Conservation (phyloP, 305 asterid genomes). For the Rubia tinctorum region DNA sequence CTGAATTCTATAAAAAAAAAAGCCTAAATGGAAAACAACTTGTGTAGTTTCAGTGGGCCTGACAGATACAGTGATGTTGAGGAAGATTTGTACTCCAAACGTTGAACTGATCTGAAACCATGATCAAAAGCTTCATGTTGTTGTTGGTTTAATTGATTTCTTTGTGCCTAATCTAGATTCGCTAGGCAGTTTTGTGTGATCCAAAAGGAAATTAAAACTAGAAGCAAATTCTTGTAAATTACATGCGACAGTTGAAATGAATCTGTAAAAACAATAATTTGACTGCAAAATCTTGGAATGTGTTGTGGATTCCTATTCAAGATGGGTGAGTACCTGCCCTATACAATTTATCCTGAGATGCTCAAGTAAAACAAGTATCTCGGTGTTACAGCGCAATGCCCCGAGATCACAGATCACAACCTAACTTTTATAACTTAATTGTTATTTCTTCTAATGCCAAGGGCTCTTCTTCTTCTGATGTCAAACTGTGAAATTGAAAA, state of each 20-base stretch:
- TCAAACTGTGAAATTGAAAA: too few relatives aligned
- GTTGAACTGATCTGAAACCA: background rate
- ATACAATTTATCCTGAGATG: slow-evolving; percentile 10
- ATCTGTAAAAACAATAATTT: background rate
- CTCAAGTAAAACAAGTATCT: slow-evolving; percentile 5
- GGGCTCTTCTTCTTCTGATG: slow-evolving; percentile 89
- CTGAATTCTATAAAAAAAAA: too few relatives aligned
- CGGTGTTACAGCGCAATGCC: slow-evolving; percentile 9
- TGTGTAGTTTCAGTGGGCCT: background rate
- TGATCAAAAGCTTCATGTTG: background rate
- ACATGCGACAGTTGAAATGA: background rate
- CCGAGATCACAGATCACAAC: slow-evolving; percentile 14
- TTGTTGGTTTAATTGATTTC: background rate
- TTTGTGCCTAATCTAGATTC: background rate
- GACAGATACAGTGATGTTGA: background rate
- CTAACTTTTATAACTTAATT: background rate
- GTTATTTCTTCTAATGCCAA: slow-evolving; percentile 50
- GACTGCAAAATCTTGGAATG: slow-evolving; percentile 23
- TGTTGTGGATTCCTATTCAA: slow-evolving; percentile 12
- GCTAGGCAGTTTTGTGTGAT: background rate
- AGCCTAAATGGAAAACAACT: background rate
- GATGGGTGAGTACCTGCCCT: slow-evolving; percentile 12
- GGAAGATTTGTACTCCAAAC: background rate
- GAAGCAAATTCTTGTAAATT: background rate
- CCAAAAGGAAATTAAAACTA: background rate